Base-by-base conservation (phyloP, 495 filamentous ascomycete species). In the Darksidea phi region DNA sequence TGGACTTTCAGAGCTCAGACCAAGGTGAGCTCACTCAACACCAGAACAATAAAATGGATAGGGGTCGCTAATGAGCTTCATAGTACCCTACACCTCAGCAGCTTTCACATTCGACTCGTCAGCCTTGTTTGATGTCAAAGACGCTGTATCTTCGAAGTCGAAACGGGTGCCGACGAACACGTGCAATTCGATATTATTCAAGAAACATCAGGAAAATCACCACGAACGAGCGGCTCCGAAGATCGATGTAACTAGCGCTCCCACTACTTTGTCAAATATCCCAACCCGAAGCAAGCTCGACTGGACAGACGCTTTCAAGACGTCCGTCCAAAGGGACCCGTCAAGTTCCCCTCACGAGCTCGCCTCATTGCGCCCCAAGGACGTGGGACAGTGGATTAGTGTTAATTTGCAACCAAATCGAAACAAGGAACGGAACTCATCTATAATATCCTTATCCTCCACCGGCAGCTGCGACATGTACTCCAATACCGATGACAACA, bases 341-440 rank as follows among this genome's bases (percentile, higher is more conserved):
- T 11, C 45, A 3, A 25, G n/a, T 6, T 23, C 17, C 6, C 23
- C 26, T 8, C 12, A 25, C 43, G 36, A 41, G 28, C 8, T 24
- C 20, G 26, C 42, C 5, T 20, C 34, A 13, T 47, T n/a, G 1
- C 47, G 53, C 3, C 51, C 43, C 18, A 17, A 52, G 26, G 34
- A 56, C 15, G 59, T 63, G 1, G 47, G 46, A 20, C 15, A 20
- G 17, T 63, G 60, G 60, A 57, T 57, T 6, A 26, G 57, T n/a
- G 53, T 57, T 12, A 28, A 45, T 5, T 7, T 57, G n/a, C 53
- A 45, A n/a, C n/a, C 53, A n/a, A n/a, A 50, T 20, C 32, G 52
- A 50, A 45, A 53, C 6, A 47, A 63, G 36, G 60, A 63, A 53
- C 53, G 60, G 8, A 46, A 50, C 10, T 57, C 37, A 25, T 63